These are phyloP conservation scores for Ensete ventricosum DNA, from an alignment of 176 grass and related monocot species.

Conservation along the genomic window DNA sequence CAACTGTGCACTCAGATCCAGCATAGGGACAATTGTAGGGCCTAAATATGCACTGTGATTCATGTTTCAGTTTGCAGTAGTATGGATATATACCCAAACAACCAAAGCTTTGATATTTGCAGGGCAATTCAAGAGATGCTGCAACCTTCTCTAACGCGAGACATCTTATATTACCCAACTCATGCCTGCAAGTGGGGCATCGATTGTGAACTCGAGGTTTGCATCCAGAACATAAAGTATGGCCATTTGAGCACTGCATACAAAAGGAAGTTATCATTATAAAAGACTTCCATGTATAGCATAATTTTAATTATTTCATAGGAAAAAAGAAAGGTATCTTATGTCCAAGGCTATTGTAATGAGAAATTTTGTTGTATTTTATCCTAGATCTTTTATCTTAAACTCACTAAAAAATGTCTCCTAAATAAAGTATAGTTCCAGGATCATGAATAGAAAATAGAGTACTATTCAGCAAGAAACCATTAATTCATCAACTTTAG, in stretches of 20 bases:
- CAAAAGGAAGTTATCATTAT: background rate
- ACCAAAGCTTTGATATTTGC: conserved; percentile 89
- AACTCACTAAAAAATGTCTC: too few relatives aligned
- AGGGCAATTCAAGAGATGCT: conserved; percentile 71
- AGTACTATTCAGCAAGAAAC: too few relatives aligned
- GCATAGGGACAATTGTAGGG: conserved; percentile 89
- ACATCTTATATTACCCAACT: conserved; percentile 89
- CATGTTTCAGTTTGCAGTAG: conserved; percentile 91
- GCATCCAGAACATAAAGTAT: conserved; percentile 88
- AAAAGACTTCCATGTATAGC: background rate
- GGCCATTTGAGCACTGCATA: conserved; percentile 82
- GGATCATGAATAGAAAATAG: too few relatives aligned
- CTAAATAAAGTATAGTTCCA: too few relatives aligned
- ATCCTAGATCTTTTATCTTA: too few relatives aligned
- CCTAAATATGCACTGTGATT: conserved; percentile 73
- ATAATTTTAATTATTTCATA: too few relatives aligned
- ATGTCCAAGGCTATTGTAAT: too few relatives aligned
- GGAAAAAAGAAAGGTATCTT: too few relatives aligned
- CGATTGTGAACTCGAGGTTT: conserved; percentile 89
- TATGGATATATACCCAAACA: conserved; percentile 84
- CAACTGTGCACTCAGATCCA: conserved; percentile 76
- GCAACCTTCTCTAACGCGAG: conserved; percentile 91
- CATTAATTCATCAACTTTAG: too few relatives aligned
- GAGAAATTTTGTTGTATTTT: too few relatives aligned
- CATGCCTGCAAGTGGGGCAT: conserved; percentile 87